Evolutionary conservation across 139 green algal genomes (phyloP), one percentile per base, ranked within the genome.

Genomic region (Yamagishiella unicocca): DNA sequence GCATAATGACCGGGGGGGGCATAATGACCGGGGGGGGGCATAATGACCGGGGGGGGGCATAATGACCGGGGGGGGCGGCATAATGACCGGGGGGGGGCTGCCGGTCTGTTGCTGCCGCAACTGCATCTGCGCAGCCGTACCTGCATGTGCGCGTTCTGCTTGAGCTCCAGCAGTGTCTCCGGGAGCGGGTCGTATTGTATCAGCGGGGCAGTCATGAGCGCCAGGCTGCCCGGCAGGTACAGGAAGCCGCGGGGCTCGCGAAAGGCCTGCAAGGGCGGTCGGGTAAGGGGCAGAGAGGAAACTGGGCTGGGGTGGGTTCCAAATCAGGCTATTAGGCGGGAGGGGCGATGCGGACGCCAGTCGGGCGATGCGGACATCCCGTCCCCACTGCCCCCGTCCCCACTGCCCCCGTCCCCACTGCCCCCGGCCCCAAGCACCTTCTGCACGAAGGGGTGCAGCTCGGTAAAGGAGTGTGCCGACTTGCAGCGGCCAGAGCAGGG

Each of bases 401-500:
- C 67, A 31, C 37, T 37, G 12, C 4, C 37, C 8, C 62, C 62
- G 29, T 4, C 62, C 29, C 62, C 64, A 9, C 64, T 10, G 14
- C 70, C 70, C 70, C 24, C n/a, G n/a, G 27, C 0, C 42, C 14
- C 61, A 6, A 45, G 5, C 45, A 72, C 82, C 82, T 87, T 87
- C 35, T 71, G 82, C 66, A 87, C 82, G 14, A 81, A 87, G 35
- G 82, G 82, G 82, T 87, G 82, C 33, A 87, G 82, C 82, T 87
- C 82, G 10, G 43, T 46, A 9, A 87, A 80, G 9, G 40, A 38
- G 66, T 87, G 82, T 33, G 82, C 82, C 2, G 29, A 29, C 45
- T 80, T 80, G 82, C 67, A 80, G 33, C 46, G 46, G 25, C 31
- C 45, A 3, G 1, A 27, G 66, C 82, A 87, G 33, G 25, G 14